A percentile compares a stretch with the other conserved stretches of the same genome.
Evolutionary conservation across 192 early-diverging fungal species (phyloP).

Genomic region (Geosiphon pyriformis): DNA sequence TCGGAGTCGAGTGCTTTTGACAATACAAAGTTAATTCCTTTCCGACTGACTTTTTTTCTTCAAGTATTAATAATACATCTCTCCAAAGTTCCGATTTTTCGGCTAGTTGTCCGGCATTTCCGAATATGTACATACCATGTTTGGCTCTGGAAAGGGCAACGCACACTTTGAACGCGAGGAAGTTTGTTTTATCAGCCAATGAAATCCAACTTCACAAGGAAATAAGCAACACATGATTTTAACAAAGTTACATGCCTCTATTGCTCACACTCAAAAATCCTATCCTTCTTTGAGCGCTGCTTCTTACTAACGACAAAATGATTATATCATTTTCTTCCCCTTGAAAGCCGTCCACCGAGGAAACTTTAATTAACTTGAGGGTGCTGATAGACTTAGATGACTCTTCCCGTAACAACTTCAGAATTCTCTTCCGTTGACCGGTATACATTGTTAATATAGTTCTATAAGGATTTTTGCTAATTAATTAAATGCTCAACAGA

Average conservation of each 20-base stretch:
- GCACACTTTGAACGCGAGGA: constrained; percentile 28
- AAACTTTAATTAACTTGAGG: constrained; percentile 73
- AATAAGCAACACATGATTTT: neutral
- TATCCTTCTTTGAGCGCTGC: constrained; percentile 77
- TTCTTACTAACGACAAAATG: constrained; percentile 90
- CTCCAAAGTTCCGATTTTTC: constrained; percentile 42
- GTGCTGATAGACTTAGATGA: neutral
- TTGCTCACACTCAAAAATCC: constrained; percentile 73
- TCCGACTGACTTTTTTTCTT: neutral
- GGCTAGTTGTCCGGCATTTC: constrained; percentile 43
- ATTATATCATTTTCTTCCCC: constrained; percentile 99
- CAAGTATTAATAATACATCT: neutral
- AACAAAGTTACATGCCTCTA: constrained; percentile 25
- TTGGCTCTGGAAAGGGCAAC: constrained; percentile 53
- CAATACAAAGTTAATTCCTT: neutral
- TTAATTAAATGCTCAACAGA: too few relatives aligned
- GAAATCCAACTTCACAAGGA: neutral
- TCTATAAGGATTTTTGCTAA: too few relatives aligned
- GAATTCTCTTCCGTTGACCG: constrained; percentile 40
- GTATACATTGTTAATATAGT: constrained; percentile 55
- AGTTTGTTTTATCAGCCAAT: neutral
- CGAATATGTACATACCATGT: constrained; percentile 54
- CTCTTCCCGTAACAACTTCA: constrained; percentile 31
- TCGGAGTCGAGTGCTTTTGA: neutral
- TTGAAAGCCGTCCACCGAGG: constrained; percentile 96